Conservation (phyloP, 768 basidiomycete genomes). For the Tulasnella sp. region DNA sequence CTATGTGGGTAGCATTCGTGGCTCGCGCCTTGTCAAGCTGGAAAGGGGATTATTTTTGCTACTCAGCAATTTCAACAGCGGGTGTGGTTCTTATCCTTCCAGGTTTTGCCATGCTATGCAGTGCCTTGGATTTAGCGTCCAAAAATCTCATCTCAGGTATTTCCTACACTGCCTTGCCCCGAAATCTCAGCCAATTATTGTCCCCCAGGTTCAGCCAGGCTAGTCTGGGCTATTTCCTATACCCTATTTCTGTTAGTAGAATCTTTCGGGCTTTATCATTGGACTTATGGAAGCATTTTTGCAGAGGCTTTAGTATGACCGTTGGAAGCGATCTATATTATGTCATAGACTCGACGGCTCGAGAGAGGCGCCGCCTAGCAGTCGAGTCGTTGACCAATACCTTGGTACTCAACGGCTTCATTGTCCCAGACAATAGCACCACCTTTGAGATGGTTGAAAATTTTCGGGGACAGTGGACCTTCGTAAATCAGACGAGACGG, state of each 20-base stretch:
- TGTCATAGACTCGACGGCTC: conserved; percentile 47
- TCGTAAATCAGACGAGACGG: conserved; percentile 18
- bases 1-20: conserved; percentile 64
- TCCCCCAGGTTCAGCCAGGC: conserved; percentile 51
- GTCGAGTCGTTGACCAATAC: conserved; percentile 40
- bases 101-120: conserved; percentile 70
- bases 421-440: conserved; percentile 39
- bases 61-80: conserved; percentile 78
- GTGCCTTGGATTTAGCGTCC: conserved; percentile 70
- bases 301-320: conserved; percentile 61
- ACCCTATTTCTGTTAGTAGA: conserved; percentile 46
- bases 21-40: conserved; percentile 77
- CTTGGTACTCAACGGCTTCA: conserved; percentile 45
- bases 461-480: conserved; percentile 23
- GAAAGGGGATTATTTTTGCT: conserved; percentile 68
- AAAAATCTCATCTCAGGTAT: conserved; percentile 58
- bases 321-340: conserved; percentile 73
- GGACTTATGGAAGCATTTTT: conserved; percentile 16
- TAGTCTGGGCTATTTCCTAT: conserved; percentile 75
- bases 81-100: conserved; percentile 81
- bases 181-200: conserved; percentile 46
- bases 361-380: conserved; percentile 36
- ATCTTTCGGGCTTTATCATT: conserved; percentile 28
- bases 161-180: not conserved
- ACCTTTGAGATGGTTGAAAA: conserved; percentile 17